Conservation (phyloP, 352 stramenopile genomes). For the Hyaloperonospora brassicae region DNA sequence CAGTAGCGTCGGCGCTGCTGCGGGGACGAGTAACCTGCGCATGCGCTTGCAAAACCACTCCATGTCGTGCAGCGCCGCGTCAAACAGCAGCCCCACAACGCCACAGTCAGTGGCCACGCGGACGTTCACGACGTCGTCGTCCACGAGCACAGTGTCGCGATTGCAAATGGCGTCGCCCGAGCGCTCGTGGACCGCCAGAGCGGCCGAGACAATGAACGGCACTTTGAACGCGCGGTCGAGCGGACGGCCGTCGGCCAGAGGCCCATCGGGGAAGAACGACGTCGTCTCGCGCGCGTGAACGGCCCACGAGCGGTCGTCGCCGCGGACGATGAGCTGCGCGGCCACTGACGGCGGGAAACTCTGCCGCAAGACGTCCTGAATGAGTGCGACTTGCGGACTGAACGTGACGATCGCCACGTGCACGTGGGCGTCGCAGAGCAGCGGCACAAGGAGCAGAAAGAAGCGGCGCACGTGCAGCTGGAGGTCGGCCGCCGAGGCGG, state of each 20-base stretch:
- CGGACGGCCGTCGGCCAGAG: constrained; percentile 33
- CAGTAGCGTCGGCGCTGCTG: constrained; percentile 6
- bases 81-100: constrained; percentile 64
- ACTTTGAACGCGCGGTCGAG: constrained; percentile 68
- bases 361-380: constrained; percentile 46
- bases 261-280: constrained; percentile 51
- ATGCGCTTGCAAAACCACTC: constrained; percentile 42
- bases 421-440: constrained; percentile 31
- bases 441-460: constrained; percentile 53
- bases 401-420: constrained; percentile 78
- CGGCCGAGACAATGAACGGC: constrained; percentile 65
- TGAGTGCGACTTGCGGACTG: constrained; percentile 60
- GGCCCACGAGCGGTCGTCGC: constrained; percentile 54
- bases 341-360: constrained; percentile 38
- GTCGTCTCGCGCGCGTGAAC: constrained; percentile 37
- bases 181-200: constrained; percentile 29
- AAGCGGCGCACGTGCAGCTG: constrained; percentile 46
- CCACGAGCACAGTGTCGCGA: constrained; percentile 65
- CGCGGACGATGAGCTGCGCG: constrained; percentile 44
- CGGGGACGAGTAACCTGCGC: constrained; percentile 11
- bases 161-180: constrained; percentile 34
- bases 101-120: constrained; percentile 66
- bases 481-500: constrained; percentile 32
- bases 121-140: constrained; percentile 74
- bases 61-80: constrained; percentile 36